Evolutionary conservation across 305 asterid genomes (phyloP), one percentile per base, ranked within the genome.

Genomic region (Fraxinus xanthoxyloides): DNA sequence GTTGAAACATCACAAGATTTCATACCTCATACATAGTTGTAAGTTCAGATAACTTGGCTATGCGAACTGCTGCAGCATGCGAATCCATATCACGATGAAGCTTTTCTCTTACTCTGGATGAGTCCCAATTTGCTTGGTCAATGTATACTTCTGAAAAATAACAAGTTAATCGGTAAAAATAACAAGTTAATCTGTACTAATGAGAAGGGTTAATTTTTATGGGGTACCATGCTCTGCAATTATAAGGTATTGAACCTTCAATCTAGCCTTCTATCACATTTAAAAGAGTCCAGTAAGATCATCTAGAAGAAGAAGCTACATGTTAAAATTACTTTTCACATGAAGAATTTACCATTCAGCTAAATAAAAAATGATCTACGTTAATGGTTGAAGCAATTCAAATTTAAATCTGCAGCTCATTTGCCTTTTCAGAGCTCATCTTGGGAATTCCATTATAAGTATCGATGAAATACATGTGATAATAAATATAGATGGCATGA

Each of bases 11-110:
- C 31, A 23, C 72, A 63, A 65, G 35, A 26, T 65, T 24, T 12
- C 35, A 65, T 65, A 65, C 73, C 99, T 94, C 98, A 82, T 82
- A 94, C 48, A 77, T 67, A 76, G 91, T 77, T 70, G 94, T 88
- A 65, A 92, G 88, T 86, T 94, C 97, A 5, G 98, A 82, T 75
- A 96, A 89, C 87, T 93, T 93, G 83, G 91, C 86, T 26, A 87
- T 82, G 84, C 97, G 88, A 86, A 96, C 93, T 81, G 89, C 85
- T 78, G 86, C 90, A 90, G 92, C 76, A 86, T 96, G 98, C 48
- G 93, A 97, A 87, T 96, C 98, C 69, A 96, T 88, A 87, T 96
- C 99, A 76, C 98, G 98, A 82, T 87, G 90, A 82, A 96, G 91
- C 88, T 96, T 96, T 76, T 93, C 98, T 88, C 93, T 92, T 85